phyloP scores from a whole-genome alignment of 495 filamentous ascomycete species.

The Penicillium parvum region DNA sequence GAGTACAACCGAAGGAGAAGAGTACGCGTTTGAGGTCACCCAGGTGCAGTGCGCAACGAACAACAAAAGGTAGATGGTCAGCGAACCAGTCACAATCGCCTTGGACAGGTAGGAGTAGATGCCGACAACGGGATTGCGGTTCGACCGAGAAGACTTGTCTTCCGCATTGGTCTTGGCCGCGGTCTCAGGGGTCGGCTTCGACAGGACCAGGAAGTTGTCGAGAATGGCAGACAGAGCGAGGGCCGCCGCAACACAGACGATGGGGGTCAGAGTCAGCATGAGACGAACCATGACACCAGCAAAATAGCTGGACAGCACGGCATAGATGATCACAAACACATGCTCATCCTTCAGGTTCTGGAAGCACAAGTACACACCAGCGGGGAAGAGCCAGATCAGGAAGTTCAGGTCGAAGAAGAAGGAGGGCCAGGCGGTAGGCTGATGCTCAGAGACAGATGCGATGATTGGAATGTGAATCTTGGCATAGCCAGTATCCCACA shows the following conservation, averaged over 20 bases:
- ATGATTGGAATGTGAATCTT: constrained; percentile 99
- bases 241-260: constrained; percentile 93
- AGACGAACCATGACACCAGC: constrained; percentile 98
- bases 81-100: constrained; percentile 59
- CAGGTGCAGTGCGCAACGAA: constrained; percentile 98
- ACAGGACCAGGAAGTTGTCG: constrained; percentile 71
- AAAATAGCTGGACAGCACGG: constrained; percentile 93
- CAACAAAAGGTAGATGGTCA: constrained; percentile 77
- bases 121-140: constrained; percentile 69
- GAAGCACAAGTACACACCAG: constrained; percentile 98
- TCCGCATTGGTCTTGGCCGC: constrained; percentile 44
- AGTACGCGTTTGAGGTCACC: constrained; percentile 99
- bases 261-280: constrained; percentile 95
- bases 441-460: constrained; percentile 98
- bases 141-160: constrained; percentile 61
- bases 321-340: constrained; percentile 96
- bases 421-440: constrained; percentile 99
- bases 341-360: constrained; percentile 90
- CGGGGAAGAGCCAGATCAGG: constrained; percentile 98
- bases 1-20: constrained; percentile 94
- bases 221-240: constrained; percentile 84
- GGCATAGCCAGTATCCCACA: constrained; percentile 98
- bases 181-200: constrained; percentile 45
- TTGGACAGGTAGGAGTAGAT: constrained; percentile 82
- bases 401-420: constrained; percentile 99